Evolutionary conservation across 345 rosid genomes (phyloP).

Genomic region (Alliaria petiolata): DNA sequence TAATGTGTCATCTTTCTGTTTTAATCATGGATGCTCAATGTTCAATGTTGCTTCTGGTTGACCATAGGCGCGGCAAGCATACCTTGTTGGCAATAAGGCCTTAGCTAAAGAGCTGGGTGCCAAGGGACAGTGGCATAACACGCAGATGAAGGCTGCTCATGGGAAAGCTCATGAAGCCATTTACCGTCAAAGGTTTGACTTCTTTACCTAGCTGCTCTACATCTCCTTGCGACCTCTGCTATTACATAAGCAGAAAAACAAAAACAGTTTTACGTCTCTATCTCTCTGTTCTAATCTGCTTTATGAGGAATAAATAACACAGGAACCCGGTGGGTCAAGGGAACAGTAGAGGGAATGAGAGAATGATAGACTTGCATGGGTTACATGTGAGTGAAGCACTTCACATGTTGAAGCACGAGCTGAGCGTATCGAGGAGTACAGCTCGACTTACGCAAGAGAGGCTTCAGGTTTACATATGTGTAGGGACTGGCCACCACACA

Average conservation of each 20-base stretch:
- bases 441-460: conserved; percentile 79
- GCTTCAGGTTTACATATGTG: conserved; percentile 83
- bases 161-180: conserved; percentile 96
- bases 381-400: conserved; percentile 90
- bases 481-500: conserved; percentile 95
- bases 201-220: background rate
- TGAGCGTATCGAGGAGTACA: conserved; percentile 60
- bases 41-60: conserved; percentile 19
- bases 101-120: conserved; percentile 89
- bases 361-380: conserved; percentile 98
- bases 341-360: conserved; percentile 69
- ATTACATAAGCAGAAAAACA: background rate
- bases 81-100: conserved; percentile 84
- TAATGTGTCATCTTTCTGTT: background rate
- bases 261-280: background rate
- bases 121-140: conserved; percentile 86
- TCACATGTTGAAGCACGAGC: conserved; percentile 79
- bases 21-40: background rate
- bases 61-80: conserved; percentile 82
- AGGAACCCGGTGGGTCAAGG: conserved; percentile 78
- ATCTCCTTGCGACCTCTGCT: background rate
- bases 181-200: conserved; percentile 82
- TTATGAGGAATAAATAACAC: conserved; percentile 20
- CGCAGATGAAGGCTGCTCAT: conserved; percentile 97
- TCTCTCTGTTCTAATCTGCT: conserved; percentile 23